Conservation (phyloP, 164 flowering plant genomes). For the Cinnamomum micranthum region DNA sequence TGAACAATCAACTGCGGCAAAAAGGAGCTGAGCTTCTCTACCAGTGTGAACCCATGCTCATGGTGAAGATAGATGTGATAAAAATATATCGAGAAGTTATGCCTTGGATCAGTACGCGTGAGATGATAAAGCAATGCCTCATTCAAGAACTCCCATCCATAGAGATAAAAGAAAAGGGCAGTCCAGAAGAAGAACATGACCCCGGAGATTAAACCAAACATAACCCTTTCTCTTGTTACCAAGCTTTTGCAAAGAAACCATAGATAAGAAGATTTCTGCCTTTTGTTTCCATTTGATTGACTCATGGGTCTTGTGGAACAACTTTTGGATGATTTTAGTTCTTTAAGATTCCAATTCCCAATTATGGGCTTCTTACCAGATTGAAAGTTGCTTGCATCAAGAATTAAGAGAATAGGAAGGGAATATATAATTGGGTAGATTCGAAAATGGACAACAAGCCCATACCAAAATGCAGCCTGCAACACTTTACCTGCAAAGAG, state of each 20-base stretch:
- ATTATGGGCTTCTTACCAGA: slow-evolving; percentile 46
- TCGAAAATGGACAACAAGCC: slow-evolving; percentile 90
- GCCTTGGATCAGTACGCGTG: slow-evolving; percentile 96
- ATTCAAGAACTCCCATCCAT: slow-evolving; percentile 79
- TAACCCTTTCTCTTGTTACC: slow-evolving; percentile 46
- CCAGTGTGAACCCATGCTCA: slow-evolving; percentile 45
- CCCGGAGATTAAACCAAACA: slow-evolving; percentile 68
- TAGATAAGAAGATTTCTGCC: slow-evolving; percentile 9
- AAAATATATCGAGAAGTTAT: slow-evolving; percentile 92
- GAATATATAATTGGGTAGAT: slow-evolving; percentile 92
- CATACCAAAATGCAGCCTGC: slow-evolving; percentile 93
- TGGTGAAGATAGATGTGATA: slow-evolving; percentile 89
- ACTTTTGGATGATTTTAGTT: slow-evolving; percentile 17
- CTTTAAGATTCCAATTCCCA: slow-evolving; percentile 34
- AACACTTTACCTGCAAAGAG: slow-evolving; percentile 46
- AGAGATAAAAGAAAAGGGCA: slow-evolving; percentile 59
- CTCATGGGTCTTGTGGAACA: neutral
- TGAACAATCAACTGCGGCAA: slow-evolving; percentile 89
- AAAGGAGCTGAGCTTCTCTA: slow-evolving; percentile 83
- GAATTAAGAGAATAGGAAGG: slow-evolving; percentile 68
- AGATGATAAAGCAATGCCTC: slow-evolving; percentile 93
- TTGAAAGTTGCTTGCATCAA: slow-evolving; percentile 45
- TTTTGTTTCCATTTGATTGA: slow-evolving; percentile 1
- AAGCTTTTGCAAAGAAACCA: slow-evolving; percentile 32
- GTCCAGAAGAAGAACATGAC: slow-evolving; percentile 63